Conservation (phyloP, 345 rosid genomes). For the Excoecaria cochinchinensis region DNA sequence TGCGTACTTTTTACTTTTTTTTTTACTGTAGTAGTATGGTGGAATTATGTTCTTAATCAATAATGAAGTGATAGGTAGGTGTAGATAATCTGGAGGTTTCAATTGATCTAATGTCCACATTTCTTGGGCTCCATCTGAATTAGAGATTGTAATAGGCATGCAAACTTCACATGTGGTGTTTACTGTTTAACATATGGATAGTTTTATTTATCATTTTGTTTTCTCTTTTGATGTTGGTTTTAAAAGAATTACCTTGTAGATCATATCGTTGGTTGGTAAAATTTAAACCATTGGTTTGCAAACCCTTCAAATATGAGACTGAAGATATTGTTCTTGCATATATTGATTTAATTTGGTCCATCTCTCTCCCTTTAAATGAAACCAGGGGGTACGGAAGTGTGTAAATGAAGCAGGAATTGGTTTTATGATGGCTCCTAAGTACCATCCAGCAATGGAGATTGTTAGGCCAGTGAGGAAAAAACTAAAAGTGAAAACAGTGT, state of each 20-base stretch:
- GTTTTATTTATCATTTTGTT: background rate
- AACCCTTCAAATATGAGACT: background rate
- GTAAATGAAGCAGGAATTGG: slow-evolving; percentile 85
- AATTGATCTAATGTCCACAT: background rate
- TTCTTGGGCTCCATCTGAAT: background rate
- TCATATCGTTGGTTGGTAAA: background rate
- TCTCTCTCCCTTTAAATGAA: slow-evolving; percentile 17
- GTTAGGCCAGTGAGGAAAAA: slow-evolving; percentile 82
- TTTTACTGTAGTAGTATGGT: background rate
- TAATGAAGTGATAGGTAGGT: no score
- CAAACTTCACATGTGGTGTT: background rate
- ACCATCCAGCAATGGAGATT: slow-evolving; percentile 92
- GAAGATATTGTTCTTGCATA: background rate
- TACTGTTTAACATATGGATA: background rate
- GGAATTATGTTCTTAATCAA: background rate
- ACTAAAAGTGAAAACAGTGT: slow-evolving; percentile 79
- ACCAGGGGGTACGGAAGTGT: slow-evolving; percentile 63
- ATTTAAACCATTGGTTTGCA: background rate
- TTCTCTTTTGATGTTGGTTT: background rate
- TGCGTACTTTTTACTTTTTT: background rate
- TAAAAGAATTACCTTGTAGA: background rate
- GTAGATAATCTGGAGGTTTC: background rate
- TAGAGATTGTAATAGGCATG: background rate
- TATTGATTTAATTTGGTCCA: background rate
- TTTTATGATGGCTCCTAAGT: slow-evolving; percentile 86